Conservation (phyloP, 108 stramenopile species). For the Skeletonema marinoi region DNA sequence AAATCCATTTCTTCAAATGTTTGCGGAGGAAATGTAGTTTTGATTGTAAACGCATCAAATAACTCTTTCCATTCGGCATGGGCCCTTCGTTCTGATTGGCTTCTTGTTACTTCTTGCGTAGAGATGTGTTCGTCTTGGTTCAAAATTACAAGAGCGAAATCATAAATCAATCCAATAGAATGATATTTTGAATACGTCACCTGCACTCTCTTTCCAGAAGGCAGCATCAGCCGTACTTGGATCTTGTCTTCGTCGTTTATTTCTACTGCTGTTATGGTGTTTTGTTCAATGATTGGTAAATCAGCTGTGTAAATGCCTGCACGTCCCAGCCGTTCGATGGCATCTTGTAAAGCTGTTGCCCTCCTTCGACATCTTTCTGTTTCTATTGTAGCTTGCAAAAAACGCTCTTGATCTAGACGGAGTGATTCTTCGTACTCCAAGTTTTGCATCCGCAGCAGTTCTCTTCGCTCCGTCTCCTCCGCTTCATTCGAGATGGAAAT, state of each 20-base stretch:
- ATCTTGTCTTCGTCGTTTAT: background rate
- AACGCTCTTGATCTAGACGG: conserved; percentile 25
- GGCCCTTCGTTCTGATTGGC: background rate
- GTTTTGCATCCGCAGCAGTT: conserved; percentile 32
- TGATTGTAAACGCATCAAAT: conserved; percentile 27
- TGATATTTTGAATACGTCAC: conserved; percentile 11
- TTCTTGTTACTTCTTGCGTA: background rate
- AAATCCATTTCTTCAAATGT: conserved; percentile 16
- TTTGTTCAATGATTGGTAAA: background rate
- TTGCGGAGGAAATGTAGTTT: conserved; percentile 17
- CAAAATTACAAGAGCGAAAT: conserved; percentile 33
- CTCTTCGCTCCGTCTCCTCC: conserved; percentile 31
- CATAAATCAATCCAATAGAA: conserved; percentile 34
- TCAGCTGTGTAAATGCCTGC: conserved; percentile 5
- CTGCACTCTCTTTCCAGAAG: conserved; percentile 30
- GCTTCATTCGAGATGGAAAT: conserved; percentile 9
- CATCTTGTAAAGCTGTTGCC: conserved; percentile 2
- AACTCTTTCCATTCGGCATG: conserved; percentile 20
- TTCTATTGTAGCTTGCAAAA: conserved; percentile 1
- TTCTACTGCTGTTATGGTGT: background rate
- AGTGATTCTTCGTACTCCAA: conserved; percentile 37
- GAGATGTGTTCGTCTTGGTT: background rate
- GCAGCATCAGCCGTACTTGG: conserved; percentile 28
- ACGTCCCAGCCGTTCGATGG: conserved; percentile 12
- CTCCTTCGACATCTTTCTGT: conserved; percentile 2